Conservation (phyloP, 805 yeast species). For the Saturnispora besseyi region DNA sequence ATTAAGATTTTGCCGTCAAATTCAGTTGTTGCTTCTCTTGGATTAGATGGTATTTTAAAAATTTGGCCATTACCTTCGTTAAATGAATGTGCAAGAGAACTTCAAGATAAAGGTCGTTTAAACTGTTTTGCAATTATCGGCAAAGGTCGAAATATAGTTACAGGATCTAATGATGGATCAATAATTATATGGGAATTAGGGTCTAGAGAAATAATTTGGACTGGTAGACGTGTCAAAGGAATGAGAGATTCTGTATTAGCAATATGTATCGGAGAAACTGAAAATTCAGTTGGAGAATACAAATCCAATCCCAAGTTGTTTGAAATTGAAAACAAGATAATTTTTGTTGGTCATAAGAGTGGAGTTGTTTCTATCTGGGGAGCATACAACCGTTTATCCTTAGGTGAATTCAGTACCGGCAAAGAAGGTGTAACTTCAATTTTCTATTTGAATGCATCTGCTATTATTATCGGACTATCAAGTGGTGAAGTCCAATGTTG, state of each 20-base stretch:
- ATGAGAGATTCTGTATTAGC: conserved; percentile 25
- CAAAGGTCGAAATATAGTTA: conserved; percentile 57
- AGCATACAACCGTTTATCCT: conserved; percentile 19
- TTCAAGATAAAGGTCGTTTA: conserved; percentile 36
- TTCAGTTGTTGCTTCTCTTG: conserved; percentile 48
- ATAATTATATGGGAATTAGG: conserved; percentile 67
- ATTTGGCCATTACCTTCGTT: conserved; percentile 40
- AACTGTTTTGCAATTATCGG: conserved; percentile 47
- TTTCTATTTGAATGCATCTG: conserved; percentile 2
- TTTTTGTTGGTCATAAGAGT: conserved; percentile 36
- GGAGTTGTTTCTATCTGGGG: conserved; percentile 39
- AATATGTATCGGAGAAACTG: neutral
- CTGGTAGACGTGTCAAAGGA: conserved; percentile 30
- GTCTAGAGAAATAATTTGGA: conserved; percentile 36
- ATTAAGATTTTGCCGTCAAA: conserved; percentile 54
- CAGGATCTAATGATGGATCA: conserved; percentile 47
- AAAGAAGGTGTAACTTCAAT: conserved; percentile 7
- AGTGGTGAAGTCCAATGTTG: conserved; percentile 15
- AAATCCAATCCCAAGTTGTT: conserved; percentile 27
- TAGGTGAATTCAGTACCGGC: conserved; percentile 18
- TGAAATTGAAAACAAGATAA: conserved; percentile 38
- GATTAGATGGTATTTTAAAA: conserved; percentile 49
- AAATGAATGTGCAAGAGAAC: neutral
- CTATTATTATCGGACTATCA: conserved; percentile 14
- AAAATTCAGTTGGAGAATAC: neutral